Percentiles rank a stretch among this genome's conserved stretches.
Evolutionary conservation across 805 yeast genomes (phyloP).

Genomic region (Myxozyma neglecta): DNA sequence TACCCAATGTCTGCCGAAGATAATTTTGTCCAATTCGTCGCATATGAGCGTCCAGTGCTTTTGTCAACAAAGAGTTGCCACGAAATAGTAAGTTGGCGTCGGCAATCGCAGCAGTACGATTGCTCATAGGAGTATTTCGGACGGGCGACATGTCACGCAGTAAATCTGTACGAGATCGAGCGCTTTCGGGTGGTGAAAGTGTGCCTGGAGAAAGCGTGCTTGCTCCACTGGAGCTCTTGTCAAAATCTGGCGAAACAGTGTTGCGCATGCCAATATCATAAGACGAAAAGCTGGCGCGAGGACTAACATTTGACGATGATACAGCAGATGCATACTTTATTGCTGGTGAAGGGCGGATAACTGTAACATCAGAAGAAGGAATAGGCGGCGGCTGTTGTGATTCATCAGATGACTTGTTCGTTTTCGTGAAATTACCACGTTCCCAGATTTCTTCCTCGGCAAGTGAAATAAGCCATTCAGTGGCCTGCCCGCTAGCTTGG

Average conservation of each 20-base stretch:
- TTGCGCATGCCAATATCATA: background rate
- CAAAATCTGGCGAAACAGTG: background rate
- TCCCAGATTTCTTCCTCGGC: slow-evolving; percentile 61
- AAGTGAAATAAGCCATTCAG: slow-evolving; percentile 69
- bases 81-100: slow-evolving; percentile 66
- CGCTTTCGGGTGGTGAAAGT: slow-evolving; percentile 12
- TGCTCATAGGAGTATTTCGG: background rate
- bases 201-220: slow-evolving; percentile 25
- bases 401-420: background rate
- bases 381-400: background rate
- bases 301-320: background rate
- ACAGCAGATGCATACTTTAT: background rate
- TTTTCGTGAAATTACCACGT: slow-evolving; percentile 16
- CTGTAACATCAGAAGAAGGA: background rate
- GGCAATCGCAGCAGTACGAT: slow-evolving; percentile 18
- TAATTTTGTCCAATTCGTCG: slow-evolving; percentile 77
- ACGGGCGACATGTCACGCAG: slow-evolving; percentile 1
- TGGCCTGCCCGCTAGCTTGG: slow-evolving; percentile 66
- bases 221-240: slow-evolving; percentile 9
- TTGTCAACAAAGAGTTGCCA: slow-evolving; percentile 80
- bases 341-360: background rate
- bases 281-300: background rate
- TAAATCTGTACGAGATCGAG: slow-evolving; percentile 3
- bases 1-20: slow-evolving; percentile 68
- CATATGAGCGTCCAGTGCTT: slow-evolving; percentile 75